These are phyloP conservation scores for Gossypium thurberi DNA, from an alignment of 345 rosid genomes.

Conservation along the genomic window DNA sequence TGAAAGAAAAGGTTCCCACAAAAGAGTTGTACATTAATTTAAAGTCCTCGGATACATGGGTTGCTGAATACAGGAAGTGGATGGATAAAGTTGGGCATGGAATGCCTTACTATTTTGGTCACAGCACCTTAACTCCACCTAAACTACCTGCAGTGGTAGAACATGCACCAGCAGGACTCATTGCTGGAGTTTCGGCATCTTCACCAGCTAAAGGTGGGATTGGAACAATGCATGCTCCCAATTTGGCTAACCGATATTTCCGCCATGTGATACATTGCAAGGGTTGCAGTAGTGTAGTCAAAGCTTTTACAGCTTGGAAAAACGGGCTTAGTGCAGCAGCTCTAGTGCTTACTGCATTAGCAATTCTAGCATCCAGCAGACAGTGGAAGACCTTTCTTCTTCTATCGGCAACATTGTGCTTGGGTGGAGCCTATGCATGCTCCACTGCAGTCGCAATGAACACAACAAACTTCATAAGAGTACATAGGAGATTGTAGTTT, in stretches of 20 bases:
- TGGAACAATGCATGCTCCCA: conserved; percentile 70
- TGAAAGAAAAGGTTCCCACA: conserved; percentile 82
- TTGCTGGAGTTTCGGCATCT: conserved; percentile 68
- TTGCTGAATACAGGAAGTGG: conserved; percentile 88
- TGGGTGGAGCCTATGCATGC: conserved; percentile 58
- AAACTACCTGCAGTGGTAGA: conserved; percentile 71
- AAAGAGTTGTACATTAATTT: conserved; percentile 67
- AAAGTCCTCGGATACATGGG: conserved; percentile 86
- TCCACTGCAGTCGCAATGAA: conserved; percentile 54
- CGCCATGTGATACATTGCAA: conserved; percentile 87
- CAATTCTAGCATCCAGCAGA: conserved; percentile 57
- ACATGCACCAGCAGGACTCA: conserved; percentile 83
- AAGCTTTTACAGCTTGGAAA: conserved; percentile 59
- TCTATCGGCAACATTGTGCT: conserved; percentile 47
- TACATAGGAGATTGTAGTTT: conserved; percentile 61
- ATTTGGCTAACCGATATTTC: conserved; percentile 70
- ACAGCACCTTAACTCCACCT: conserved; percentile 62
- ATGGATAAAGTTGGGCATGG: conserved; percentile 98
- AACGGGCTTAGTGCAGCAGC: conserved; percentile 43
- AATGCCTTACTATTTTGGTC: conserved; percentile 91
- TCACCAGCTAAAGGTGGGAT: conserved; percentile 78
- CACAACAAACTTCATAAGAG: conserved; percentile 82
- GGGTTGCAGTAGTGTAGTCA: conserved; percentile 56
- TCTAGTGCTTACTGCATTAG: conserved; percentile 40
- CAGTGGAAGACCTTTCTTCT: conserved; percentile 67